Conservation (phyloP, 441 rosid genomes). For the Daphne laureola region DNA sequence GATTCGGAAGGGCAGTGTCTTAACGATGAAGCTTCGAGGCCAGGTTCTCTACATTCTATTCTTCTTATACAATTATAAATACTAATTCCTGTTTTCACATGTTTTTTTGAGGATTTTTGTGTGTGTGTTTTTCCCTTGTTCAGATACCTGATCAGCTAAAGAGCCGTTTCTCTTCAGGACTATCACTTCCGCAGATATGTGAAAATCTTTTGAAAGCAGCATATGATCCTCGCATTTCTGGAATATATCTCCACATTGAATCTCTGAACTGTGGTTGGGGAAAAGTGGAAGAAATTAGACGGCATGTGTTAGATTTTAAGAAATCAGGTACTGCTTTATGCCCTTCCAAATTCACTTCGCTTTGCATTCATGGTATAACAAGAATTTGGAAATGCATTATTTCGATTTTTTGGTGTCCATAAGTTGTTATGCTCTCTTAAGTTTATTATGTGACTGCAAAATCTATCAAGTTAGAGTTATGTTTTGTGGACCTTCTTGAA, state of each 20-base stretch:
- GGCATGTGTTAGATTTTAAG: constrained; percentile 78
- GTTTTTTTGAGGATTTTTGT: neutral
- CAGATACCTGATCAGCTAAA: constrained; percentile 95
- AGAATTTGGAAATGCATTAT: too few relatives aligned
- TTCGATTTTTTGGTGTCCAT: too few relatives aligned
- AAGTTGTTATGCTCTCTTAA: too few relatives aligned
- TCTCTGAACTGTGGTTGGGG: constrained; percentile 90
- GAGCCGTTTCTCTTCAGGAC: constrained; percentile 82
- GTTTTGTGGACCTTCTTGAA: neutral
- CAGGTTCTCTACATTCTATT: constrained; percentile 38
- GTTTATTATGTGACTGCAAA: too few relatives aligned
- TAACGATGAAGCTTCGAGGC: constrained; percentile 82
- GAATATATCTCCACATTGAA: constrained; percentile 84
- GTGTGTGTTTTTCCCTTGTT: constrained; percentile 15
- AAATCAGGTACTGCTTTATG: constrained; percentile 54
- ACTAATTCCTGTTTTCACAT: neutral
- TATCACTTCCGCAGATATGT: constrained; percentile 80
- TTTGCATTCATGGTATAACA: too few relatives aligned
- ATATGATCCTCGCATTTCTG: constrained; percentile 86
- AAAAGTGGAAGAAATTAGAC: constrained; percentile 82
- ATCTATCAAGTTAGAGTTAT: too few relatives aligned
- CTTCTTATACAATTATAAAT: neutral
- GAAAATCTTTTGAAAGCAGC: constrained; percentile 89
- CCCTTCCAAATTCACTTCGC: too few relatives aligned
- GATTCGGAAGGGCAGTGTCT: constrained; percentile 77